A percentile compares a stretch with the other conserved stretches of the same genome.
Conservation (phyloP, 768 basidiomycete genomes). For the Dioszegia crocea region DNA sequence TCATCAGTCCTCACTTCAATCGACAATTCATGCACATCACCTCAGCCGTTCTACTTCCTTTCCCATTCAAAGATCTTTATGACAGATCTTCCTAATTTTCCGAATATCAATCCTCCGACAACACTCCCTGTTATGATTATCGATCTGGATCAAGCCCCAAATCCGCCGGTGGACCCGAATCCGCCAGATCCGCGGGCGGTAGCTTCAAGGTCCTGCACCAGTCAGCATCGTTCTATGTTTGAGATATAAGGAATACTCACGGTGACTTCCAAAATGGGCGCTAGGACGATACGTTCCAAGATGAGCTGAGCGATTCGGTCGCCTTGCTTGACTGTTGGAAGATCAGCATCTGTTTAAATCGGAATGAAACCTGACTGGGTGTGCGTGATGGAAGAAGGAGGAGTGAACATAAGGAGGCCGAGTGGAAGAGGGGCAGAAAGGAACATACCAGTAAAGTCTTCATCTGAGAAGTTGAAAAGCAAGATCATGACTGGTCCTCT, state of each 20-base stretch:
- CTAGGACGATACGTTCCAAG: conserved; percentile 81
- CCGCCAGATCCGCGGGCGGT: conserved; percentile 79
- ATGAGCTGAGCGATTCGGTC: conserved; percentile 96
- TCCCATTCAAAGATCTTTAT: too few relatives aligned
- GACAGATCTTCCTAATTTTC: too few relatives aligned
- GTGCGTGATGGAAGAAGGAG: too few relatives aligned
- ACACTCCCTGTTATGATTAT: too few relatives aligned
- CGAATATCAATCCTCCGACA: too few relatives aligned
- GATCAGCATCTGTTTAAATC: not conserved
- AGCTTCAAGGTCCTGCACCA: conserved; percentile 68
- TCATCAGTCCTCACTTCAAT: too few relatives aligned
- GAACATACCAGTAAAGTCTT: conserved; percentile 73
- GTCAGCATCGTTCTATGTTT: too few relatives aligned
- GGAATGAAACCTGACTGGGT: too few relatives aligned
- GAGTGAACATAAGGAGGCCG: too few relatives aligned
- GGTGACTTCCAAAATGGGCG: conserved; percentile 78
- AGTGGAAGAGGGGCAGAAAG: not conserved
- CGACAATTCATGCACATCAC: too few relatives aligned
- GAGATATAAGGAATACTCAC: too few relatives aligned
- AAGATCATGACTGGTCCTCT: conserved; percentile 85
- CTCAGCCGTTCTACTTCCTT: too few relatives aligned
- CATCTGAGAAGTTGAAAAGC: conserved; percentile 85
- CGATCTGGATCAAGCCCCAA: conserved; percentile 36
- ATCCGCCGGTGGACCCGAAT: conserved; percentile 92
- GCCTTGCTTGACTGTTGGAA: conserved; percentile 70